Conservation (phyloP, 176 grass and related monocot species). For the Carex scoparia region DNA sequence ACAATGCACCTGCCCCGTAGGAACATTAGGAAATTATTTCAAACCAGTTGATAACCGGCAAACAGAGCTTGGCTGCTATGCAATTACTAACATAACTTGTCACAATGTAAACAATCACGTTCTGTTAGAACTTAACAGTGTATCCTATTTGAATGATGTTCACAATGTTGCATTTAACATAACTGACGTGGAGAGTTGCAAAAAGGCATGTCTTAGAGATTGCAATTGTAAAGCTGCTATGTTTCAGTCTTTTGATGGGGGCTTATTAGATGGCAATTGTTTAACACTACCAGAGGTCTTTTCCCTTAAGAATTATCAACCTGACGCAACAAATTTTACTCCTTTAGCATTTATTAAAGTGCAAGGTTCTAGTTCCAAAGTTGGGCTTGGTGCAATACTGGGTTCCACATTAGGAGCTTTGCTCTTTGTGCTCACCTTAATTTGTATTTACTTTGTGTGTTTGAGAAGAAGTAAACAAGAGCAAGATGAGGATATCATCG, state of each 20-base stretch:
- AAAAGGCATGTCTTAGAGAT: slow-evolving; percentile 23
- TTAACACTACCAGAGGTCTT: slow-evolving; percentile 19
- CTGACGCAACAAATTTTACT: neutral
- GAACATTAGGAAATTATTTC: neutral
- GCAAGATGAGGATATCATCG: slow-evolving; percentile 12
- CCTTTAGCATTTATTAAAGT: slow-evolving; percentile 30
- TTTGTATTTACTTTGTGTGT: neutral
- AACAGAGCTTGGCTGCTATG: neutral
- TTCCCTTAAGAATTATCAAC: neutral
- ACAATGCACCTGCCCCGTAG: neutral
- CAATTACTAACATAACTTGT: slow-evolving; percentile 24
- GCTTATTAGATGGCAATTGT: slow-evolving; percentile 6
- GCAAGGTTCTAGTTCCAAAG: neutral
- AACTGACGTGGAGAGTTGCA: slow-evolving; percentile 31
- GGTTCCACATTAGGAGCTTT: neutral
- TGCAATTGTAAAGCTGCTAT: slow-evolving; percentile 50
- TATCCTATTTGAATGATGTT: neutral
- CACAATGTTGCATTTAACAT: neutral
- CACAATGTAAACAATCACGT: slow-evolving; percentile 8
- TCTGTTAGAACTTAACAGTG: neutral
- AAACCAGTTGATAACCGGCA: neutral
- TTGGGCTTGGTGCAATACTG: neutral
- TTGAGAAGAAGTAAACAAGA: neutral
- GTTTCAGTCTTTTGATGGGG: neutral
- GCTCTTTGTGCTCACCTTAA: too few relatives aligned